Evolutionary conservation across 2,329 filamentous ascomycete genomes (phyloP), one percentile per base, ranked within the genome.

Genomic region (Coniochaeta sp.): DNA sequence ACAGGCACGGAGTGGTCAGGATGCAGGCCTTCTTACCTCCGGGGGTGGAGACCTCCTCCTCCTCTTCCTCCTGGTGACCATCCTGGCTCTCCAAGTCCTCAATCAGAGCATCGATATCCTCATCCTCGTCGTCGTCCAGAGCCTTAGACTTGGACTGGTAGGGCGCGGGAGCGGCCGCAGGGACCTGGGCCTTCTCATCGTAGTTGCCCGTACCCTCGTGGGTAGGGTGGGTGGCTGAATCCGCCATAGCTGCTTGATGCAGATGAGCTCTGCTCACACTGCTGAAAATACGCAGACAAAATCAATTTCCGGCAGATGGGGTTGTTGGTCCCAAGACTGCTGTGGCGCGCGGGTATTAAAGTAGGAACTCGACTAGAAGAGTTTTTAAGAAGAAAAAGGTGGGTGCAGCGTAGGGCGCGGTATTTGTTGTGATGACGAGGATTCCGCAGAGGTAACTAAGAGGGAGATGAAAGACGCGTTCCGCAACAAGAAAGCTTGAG

Each of bases 21-120:
- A 28, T n/a, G 14, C 7, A 52, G 26, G 47, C 47, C 26, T 16
- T 31, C 47, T 52, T 52, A 56, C 54, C 54, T 34, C 54, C 56
- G 26, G 38, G 34, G 16, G 17, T 44, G 26, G 17, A 6, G 17
- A 19, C 24, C 8, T 58, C 56, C 38, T 58, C 56, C 24, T 58
- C 56, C n/a, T 58, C 56, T 16, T 58, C 56, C 19, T 81, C 78
- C 59, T 83, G 81, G 66, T 87, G 85, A 60, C 88, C 90, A 74
- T 95, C 90, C 68, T 91, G 81, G 47, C 88, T 91, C 77, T 95
- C 89, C 66, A 96, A 87, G 69, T 95, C 91, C 73, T 92, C 89
- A 67, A 96, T 96, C 69, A 96, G 81, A 70, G 87, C 86, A 71
- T 96, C 90, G 67, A 96, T 91, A 72, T 93, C 89, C 77, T 91